These are phyloP conservation scores for Pisolithus microcarpus DNA, from an alignment of 768 basidiomycete species.

Conservation along the genomic window DNA sequence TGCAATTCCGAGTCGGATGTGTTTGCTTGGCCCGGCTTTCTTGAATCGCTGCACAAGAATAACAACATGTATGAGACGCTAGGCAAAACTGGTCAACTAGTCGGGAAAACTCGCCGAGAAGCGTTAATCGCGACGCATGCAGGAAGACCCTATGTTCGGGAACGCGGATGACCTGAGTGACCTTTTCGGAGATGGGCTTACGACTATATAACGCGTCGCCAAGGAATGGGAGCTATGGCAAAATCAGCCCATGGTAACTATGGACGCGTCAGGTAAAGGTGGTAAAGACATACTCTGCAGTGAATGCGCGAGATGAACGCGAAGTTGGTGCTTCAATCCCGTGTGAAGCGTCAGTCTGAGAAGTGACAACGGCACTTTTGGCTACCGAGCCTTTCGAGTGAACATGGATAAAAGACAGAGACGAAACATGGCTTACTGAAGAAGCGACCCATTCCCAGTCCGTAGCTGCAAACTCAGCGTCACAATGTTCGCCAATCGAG, in stretches of 20 bases:
- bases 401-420: conserved; percentile 11
- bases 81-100: background rate
- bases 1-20: conserved; percentile 44
- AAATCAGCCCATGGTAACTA: conserved; percentile 6
- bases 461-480: conserved; percentile 28
- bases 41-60: conserved; percentile 40
- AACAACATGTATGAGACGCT: background rate
- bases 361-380: conserved; percentile 45
- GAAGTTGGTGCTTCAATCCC: conserved; percentile 64
- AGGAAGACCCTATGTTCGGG: conserved; percentile 49
- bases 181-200: conserved; percentile 26
- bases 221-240: conserved; percentile 53
- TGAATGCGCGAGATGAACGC: conserved; percentile 52
- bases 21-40: conserved; percentile 36
- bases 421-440: conserved; percentile 38
- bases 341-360: conserved; percentile 51
- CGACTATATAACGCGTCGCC: conserved; percentile 51
- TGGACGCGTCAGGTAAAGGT: background rate
- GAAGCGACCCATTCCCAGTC: conserved; percentile 55
- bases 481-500: conserved; percentile 22
- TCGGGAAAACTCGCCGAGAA: conserved; percentile 38
- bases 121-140: conserved; percentile 51
- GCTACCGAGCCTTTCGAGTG: conserved; percentile 26
- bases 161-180: conserved; percentile 22
- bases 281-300: conserved; percentile 35